Base-by-base conservation (phyloP, 768 basidiomycete genomes). In the Gymnopilus dilepis region DNA sequence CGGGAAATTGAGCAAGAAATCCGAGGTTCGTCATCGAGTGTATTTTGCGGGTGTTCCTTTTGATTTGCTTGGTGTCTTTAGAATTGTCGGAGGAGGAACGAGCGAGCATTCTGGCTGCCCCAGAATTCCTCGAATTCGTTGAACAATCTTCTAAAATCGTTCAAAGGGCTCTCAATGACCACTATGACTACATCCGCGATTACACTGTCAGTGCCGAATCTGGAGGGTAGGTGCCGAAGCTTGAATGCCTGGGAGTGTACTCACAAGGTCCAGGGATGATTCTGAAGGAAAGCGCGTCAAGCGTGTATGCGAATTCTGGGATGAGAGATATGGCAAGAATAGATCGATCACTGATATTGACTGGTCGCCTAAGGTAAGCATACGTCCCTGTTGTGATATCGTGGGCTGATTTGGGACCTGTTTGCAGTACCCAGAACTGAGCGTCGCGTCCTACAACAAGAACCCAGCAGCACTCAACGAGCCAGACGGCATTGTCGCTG, bases 371-470 rank as follows among this genome's bases (percentile, higher is more conserved):
- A 98, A 98, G 82, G 97, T 94, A 63, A 56, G 76, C 51, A 52
- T 8, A 7, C 15, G 8, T 8, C 48, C 15, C n/a, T 55, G 1
- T 15, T 6, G n/a, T n/a, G n/a, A n/a, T n/a, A n/a, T n/a, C n/a
- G n/a, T n/a, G n/a, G n/a, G n/a, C n/a, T n/a, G n/a, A n/a, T n/a
- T n/a, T n/a, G n/a, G 26, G 22, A 7, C 40, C 15, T 41, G 40
- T 56, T 28, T 33, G 11, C 61, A 98, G 97, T 99, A 94, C 69
- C 97, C 95, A 6, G 97, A 99, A 75, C 85, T 99, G 24, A 92
- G 90, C 60, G 93, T 93, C 19, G 95, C 97, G 0, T 92, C 97
- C 3, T 99, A 99, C 72, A 99, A 99, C 81, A 98, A 97, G 80
- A 98, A 98, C 67, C 89, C 94, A 6, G 88, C 91, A 4, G 92